Percentiles rank a stretch among this genome's conserved stretches.
phyloP scores from a whole-genome alignment of 768 basidiomycete genomes.

The Favolaschia claudopus region DNA sequence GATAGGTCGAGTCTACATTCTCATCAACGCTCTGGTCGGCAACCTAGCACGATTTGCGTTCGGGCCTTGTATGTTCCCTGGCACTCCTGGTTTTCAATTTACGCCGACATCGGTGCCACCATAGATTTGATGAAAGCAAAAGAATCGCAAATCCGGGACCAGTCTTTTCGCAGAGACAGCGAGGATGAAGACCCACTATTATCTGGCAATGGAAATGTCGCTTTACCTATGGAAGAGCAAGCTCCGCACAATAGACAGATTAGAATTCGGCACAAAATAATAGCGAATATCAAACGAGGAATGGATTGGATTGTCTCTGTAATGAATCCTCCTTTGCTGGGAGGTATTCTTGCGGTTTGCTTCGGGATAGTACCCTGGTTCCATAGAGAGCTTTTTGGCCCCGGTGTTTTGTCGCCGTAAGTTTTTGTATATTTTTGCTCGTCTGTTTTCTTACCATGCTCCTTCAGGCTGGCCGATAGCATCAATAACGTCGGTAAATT shows the following conservation, averaged over 20 bases:
- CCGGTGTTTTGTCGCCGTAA: constrained; percentile 24
- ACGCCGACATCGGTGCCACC: background rate
- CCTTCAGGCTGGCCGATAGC: constrained; percentile 18
- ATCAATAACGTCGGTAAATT: constrained; percentile 24
- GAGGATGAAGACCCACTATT: constrained; percentile 5
- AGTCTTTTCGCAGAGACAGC: background rate
- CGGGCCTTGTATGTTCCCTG: constrained; percentile 17
- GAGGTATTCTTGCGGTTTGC: constrained; percentile 18
- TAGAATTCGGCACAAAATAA: background rate
- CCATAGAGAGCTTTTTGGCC: constrained; percentile 22
- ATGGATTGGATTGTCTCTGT: constrained; percentile 8
- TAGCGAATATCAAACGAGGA: background rate
- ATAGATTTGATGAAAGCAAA: constrained; percentile 22
- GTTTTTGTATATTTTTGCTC: background rate
- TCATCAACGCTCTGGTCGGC: constrained; percentile 27
- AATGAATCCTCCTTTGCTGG: constrained; percentile 21
- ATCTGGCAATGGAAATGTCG: constrained; percentile 1
- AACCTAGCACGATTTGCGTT: constrained; percentile 23
- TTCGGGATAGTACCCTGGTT: constrained; percentile 25
- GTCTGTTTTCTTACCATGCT: background rate
- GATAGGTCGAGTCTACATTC: constrained; percentile 21
- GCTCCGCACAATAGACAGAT: background rate
- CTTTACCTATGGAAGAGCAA: constrained; percentile 3
- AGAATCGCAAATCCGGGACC: constrained; percentile 1
- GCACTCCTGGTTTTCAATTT: background rate